Base-by-base conservation (phyloP, 2,329 filamentous ascomycete species). In the Thelonectria blattea region DNA sequence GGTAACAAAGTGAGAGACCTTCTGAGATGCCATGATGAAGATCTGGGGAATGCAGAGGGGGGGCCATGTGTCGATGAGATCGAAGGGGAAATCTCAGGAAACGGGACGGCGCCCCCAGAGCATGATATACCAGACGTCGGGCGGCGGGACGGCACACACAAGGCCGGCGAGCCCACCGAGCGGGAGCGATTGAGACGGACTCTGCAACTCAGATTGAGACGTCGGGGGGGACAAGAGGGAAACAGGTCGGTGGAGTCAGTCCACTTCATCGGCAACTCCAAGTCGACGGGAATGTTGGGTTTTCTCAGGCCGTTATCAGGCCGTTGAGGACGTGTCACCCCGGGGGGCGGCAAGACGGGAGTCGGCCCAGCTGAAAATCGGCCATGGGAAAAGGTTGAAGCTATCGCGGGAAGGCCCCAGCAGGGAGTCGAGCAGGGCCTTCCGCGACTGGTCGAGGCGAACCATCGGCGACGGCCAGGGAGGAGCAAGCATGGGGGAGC, bases 1-100 rank as follows among this genome's bases (percentile, higher is more conserved):
- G 52, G 71, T 67, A 43, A 74, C 34, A 52, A 72, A 70, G 27
- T 64, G 55, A 14, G 61, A 62, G 30, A 51, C 47, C 42, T 56
- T 62, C 18, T 58, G 41, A 27, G 43, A 49, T 24, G 58, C 49
- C 65, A 66, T 68, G 42, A 49, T 63, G 47, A 47, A 58, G 39
- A 34, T 48, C 27, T 18, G 15, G 47, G 11, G n/a, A 27, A 12
- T n/a, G 18, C 14, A 10, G n/a, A n/a, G 53, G 6, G 7, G 18
- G 11, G 17, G 9, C 30, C 42, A 46, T 50, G 50, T 43, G 39
- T 47, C 6, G 20, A 12, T 15, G 17, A 22, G 17, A 30, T 24
- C 30, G 30, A 43, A 9, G 18, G 52, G 17, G 49, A 39, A 47
- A 22, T 30, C 20, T 30, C n/a, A 46, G 15, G 27, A 18, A n/a